Base-by-base conservation (phyloP, 2,329 filamentous ascomycete genomes). In the Trichoderma sp. region DNA sequence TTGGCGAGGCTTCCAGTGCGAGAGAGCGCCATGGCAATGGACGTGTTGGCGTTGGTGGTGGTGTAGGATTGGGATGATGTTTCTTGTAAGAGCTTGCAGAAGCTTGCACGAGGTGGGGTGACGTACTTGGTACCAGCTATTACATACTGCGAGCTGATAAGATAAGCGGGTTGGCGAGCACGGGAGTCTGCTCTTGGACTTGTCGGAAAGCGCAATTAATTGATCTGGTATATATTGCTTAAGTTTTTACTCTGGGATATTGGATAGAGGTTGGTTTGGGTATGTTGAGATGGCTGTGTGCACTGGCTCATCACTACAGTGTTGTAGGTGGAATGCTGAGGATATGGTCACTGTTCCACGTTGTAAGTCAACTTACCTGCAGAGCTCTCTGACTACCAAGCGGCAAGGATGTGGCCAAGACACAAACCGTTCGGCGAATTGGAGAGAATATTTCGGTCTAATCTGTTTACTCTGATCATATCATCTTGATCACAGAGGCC, bases 91-190 rank as follows among this genome's bases (percentile, higher is more conserved):
- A 64, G 45, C 42, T 56, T 56, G 50, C 50, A 65, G 50, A 53
- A 60, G 69, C 52, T 70, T 53, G 39, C n/a, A 53, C 34, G 66
- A 53, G 57, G 45, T 67, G 66, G 66, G 58, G 66, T 64, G 60
- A 64, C 60, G 60, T 64, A 54, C 34, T 10, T 53, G 34, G 57
- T 15, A 52, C 48, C 27, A 50, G 25, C 27, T 25, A 1, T n/a
- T n/a, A n/a, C n/a, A n/a, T n/a, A n/a, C n/a, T n/a, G n/a, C 6
- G 17, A 8, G 1, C 17, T 17, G 37, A 70, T 68, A 70, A 68
- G 53, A 45, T 45, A 39, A 64, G 50, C n/a, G 56, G 7, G 61
- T n/a, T 15, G 27, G 25, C 15, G 9, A 29, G 7, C 34, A 22
- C 17, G 17, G 15, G 17, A 63, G 12, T 39, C 45, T 19, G 32